A percentile compares a stretch with the other conserved stretches of the same genome.
phyloP scores from a whole-genome alignment of 2,329 filamentous ascomycete species.

The Chrysosporium queenslandicum region DNA sequence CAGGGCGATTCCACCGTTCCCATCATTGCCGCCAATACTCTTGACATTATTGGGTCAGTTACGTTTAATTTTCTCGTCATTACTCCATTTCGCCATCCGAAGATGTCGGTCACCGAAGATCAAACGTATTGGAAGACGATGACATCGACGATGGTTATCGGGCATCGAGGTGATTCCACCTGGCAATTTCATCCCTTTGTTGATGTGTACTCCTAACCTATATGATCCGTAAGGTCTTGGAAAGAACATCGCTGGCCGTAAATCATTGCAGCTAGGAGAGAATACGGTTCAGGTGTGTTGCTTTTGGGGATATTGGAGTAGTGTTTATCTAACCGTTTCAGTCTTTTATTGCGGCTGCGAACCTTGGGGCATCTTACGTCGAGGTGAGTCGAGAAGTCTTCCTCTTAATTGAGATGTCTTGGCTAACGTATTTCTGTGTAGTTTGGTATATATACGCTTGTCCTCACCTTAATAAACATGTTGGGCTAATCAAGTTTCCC shows the following conservation, averaged over 20 bases:
- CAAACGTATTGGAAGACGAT: slow-evolving; percentile 96
- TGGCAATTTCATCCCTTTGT: slow-evolving; percentile 13
- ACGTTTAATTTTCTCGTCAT: slow-evolving; percentile 97
- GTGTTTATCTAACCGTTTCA: slow-evolving; percentile 26
- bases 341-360: slow-evolving; percentile 93
- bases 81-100: slow-evolving; percentile 85
- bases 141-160: slow-evolving; percentile 73
- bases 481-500: slow-evolving; percentile 40
- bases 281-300: slow-evolving; percentile 63
- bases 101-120: slow-evolving; percentile 80
- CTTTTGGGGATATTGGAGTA: neutral
- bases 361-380: slow-evolving; percentile 67
- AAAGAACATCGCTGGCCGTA: slow-evolving; percentile 76
- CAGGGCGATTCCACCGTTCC: slow-evolving; percentile 89
- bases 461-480: neutral
- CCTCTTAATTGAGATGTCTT: neutral
- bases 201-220: slow-evolving; percentile 9
- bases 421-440: slow-evolving; percentile 2
- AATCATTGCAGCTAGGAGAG: slow-evolving; percentile 85
- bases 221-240: slow-evolving; percentile 54
- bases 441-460: slow-evolving; percentile 15
- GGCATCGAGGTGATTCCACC: slow-evolving; percentile 44
- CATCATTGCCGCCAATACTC: slow-evolving; percentile 66
- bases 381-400: slow-evolving; percentile 39
- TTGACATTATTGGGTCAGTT: slow-evolving; percentile 87